Evolutionary conservation across 2,329 filamentous ascomycete species (phyloP).

Genomic region (Penicillium sp.): DNA sequence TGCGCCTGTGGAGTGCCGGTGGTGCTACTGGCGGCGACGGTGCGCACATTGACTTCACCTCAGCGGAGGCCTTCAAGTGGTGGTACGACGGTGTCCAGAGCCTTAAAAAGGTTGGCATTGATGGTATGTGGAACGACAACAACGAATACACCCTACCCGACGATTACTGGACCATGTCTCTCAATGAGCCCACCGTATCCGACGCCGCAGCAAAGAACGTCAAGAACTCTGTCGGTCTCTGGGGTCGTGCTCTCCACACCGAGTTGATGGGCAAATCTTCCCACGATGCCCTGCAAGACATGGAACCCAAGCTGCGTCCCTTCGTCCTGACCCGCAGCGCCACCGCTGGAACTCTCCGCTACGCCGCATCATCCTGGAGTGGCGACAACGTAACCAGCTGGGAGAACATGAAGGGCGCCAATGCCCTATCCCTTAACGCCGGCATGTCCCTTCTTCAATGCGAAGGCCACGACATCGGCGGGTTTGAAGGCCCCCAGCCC

Average conservation of each 20-base stretch:
- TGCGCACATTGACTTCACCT: slow-evolving; percentile 72
- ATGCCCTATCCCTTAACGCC: slow-evolving; percentile 66
- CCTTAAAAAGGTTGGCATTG: slow-evolving; percentile 64
- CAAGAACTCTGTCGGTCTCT: slow-evolving; percentile 61
- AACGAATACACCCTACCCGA: slow-evolving; percentile 70
- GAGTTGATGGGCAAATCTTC: slow-evolving; percentile 71
- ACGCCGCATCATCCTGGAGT: slow-evolving; percentile 71
- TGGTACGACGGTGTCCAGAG: slow-evolving; percentile 68
- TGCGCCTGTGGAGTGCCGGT: slow-evolving; percentile 70
- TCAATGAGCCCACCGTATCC: slow-evolving; percentile 48
- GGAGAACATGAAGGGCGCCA: slow-evolving; percentile 70
- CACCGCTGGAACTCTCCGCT: slow-evolving; percentile 68
- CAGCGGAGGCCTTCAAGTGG: slow-evolving; percentile 65
- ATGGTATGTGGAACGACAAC: slow-evolving; percentile 78
- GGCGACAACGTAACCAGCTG: slow-evolving; percentile 74
- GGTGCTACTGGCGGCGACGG: slow-evolving; percentile 69
- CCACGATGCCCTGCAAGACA: slow-evolving; percentile 63
- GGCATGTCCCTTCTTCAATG: slow-evolving; percentile 66
- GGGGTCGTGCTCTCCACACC: slow-evolving; percentile 68
- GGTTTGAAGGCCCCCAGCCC: slow-evolving; percentile 69
- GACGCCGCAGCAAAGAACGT: slow-evolving; percentile 41
- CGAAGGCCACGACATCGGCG: slow-evolving; percentile 73
- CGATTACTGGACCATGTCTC: slow-evolving; percentile 64
- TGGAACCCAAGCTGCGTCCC: slow-evolving; percentile 60
- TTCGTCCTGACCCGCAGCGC: slow-evolving; percentile 71